phyloP scores from a whole-genome alignment of 1,139 yeast species.

The Hansenula anomala region DNA sequence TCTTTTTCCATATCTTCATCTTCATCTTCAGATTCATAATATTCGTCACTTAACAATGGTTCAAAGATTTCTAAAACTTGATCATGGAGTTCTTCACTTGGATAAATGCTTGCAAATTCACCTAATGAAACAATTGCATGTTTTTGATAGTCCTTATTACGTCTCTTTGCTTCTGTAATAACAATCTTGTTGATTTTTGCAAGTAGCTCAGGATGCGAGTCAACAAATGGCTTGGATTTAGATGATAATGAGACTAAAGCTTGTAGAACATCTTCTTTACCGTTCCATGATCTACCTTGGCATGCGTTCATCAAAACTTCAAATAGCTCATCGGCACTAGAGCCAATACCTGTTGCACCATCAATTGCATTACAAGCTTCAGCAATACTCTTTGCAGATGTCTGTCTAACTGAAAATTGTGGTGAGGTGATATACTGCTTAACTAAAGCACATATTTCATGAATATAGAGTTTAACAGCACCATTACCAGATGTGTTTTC shows the following conservation, averaged over 20 bases:
- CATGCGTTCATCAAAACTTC: conserved; percentile 56
- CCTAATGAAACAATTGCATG: conserved; percentile 48
- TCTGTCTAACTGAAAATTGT: conserved; percentile 62
- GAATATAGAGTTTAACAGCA: conserved; percentile 63
- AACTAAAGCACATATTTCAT: conserved; percentile 61
- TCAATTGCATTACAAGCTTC: conserved; percentile 45
- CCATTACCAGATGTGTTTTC: conserved; percentile 74
- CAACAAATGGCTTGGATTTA: conserved; percentile 35
- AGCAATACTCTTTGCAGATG: conserved; percentile 67
- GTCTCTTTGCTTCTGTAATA: conserved; percentile 58
- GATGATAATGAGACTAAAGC: conserved; percentile 61
- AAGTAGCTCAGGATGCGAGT: conserved; percentile 25
- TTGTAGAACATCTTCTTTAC: conserved; percentile 71
- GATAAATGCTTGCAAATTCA: conserved; percentile 40
- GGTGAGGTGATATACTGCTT: conserved; percentile 48
- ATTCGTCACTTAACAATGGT: conserved; percentile 23
- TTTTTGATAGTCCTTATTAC: conserved; percentile 60
- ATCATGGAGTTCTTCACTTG: conserved; percentile 31
- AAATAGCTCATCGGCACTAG: conserved; percentile 38
- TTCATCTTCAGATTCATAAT: conserved; percentile 26
- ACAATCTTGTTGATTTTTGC: conserved; percentile 40
- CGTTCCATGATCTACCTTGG: conserved; percentile 82
- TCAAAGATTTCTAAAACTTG: conserved; percentile 28
- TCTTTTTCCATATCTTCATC: conserved; percentile 12
- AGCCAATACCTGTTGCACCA: conserved; percentile 27